These are phyloP conservation scores for Candida neerlandica DNA, from an alignment of 1,139 yeast genomes.

Conservation along the genomic window DNA sequence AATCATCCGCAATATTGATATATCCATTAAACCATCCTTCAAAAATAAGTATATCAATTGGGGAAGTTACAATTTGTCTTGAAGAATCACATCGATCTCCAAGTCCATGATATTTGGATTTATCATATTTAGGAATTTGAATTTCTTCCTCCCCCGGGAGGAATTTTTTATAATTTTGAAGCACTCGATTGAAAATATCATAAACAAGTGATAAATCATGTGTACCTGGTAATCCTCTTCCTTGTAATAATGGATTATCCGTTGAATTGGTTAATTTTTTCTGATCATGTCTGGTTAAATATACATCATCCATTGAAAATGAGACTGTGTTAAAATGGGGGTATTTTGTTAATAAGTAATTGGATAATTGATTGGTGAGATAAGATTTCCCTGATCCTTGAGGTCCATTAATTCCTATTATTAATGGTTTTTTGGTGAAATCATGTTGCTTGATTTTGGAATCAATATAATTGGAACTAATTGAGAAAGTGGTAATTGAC, in stretches of 20 bases:
- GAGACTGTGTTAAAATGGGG: conserved; percentile 51
- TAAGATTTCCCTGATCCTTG: conserved; percentile 94
- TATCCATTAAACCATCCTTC: conserved; percentile 97
- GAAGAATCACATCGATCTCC: conserved; percentile 89
- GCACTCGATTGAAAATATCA: conserved; percentile 23
- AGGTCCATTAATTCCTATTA: conserved; percentile 81
- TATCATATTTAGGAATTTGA: conserved; percentile 74
- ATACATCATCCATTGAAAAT: conserved; percentile 85
- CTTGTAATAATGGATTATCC: conserved; percentile 62
- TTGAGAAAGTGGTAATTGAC: neutral
- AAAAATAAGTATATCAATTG: conserved; percentile 66
- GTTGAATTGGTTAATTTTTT: conserved; percentile 32
- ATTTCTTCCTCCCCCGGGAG: conserved; percentile 24
- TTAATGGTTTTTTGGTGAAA: conserved; percentile 40
- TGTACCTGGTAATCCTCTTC: conserved; percentile 93
- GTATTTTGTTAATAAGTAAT: conserved; percentile 33
- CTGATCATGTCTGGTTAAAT: conserved; percentile 68
- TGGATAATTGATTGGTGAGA: conserved; percentile 50
- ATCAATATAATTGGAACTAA: neutral
- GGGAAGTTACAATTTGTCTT: conserved; percentile 31
- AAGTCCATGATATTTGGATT: conserved; percentile 67
- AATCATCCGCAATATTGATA: conserved; percentile 30
- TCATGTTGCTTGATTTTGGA: neutral
- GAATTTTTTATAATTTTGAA: conserved; percentile 13
- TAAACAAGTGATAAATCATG: conserved; percentile 58